Base-by-base conservation (phyloP, 2,329 filamentous ascomycete genomes). In the Westerdykella aurantiaca region DNA sequence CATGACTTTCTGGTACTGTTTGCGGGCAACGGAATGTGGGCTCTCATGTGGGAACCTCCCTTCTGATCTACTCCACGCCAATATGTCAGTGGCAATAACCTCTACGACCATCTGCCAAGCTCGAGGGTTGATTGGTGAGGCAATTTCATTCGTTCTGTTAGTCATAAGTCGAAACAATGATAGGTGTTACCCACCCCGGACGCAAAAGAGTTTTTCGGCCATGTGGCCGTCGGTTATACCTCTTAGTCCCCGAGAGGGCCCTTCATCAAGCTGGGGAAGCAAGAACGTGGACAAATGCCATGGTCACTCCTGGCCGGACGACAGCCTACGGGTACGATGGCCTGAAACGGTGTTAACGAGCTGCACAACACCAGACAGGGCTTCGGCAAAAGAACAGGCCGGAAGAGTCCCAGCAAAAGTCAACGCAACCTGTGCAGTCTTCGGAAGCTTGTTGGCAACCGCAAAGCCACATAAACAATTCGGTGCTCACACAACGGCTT, bases 301-400 rank as follows among this genome's bases (percentile, higher is more conserved):
- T 44, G 17, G 31, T 46, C 37, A 44, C 21, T 42, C 35, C 34
- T 37, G 38, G 34, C 42, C 21, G 38, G 37, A 37, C 37, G 44
- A 37, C 37, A 44, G 39, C 31, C 43, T 40, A 44, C 33, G 40
- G 49, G 29, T 43, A 34, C 23, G 43, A 48, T 33, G 37, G 31
- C 47, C 48, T 49, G 43, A 49, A 50, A 51, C 49, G 47, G 35
- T 44, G 41, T 48, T 40, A 37, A 50, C 42, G 42, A 21, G 43
- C 49, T 51, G 46, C 47, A 45, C 33, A n/a, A 46, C 37, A 40
- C 47, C 45, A 51, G 44, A 51, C 44, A 44, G 46, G 40, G 34
- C 43, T 41, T 45, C 55, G 55, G 55, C 48, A 55, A 51, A 58
- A 51, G 43, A 39, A 38, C 34, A 29, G 39, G 40, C 38, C 25